Conservation (phyloP, 805 yeast species). For the Candida maris region DNA sequence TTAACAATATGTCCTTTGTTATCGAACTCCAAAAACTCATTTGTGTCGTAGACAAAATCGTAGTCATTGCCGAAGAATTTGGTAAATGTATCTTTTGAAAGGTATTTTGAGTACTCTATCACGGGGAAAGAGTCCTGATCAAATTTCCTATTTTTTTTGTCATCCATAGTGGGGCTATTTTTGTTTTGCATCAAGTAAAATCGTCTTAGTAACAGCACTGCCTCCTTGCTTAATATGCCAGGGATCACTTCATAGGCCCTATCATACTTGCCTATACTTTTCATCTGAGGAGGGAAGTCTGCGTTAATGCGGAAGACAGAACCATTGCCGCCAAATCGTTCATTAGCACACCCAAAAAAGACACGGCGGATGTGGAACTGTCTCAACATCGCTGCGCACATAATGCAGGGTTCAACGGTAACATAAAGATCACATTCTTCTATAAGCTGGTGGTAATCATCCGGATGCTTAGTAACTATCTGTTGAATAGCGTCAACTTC, state of each 20-base stretch:
- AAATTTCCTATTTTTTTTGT: conserved; percentile 64
- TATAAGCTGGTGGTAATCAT: conserved; percentile 36
- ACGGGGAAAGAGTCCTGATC: conserved; percentile 57
- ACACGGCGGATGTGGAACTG: conserved; percentile 74
- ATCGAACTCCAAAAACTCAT: conserved; percentile 25
- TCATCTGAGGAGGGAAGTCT: conserved; percentile 29
- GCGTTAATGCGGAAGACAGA: conserved; percentile 63
- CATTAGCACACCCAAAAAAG: conserved; percentile 90
- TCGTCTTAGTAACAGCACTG: conserved; percentile 72
- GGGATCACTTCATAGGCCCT: conserved; percentile 58
- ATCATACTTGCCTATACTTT: conserved; percentile 16
- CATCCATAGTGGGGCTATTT: conserved; percentile 77
- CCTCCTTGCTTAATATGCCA: conserved; percentile 77
- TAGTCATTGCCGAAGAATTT: conserved; percentile 45
- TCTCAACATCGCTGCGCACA: conserved; percentile 92
- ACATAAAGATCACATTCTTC: conserved; percentile 71
- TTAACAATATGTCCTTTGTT: conserved; percentile 13
- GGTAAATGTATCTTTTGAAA: conserved; percentile 48
- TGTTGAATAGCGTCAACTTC: conserved; percentile 77
- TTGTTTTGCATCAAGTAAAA: conserved; percentile 85
- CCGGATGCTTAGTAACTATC: conserved; percentile 36
- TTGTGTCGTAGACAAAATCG: conserved; percentile 22
- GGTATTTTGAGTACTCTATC: conserved; percentile 51
- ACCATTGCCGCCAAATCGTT: conserved; percentile 95
- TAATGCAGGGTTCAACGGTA: conserved; percentile 96